Evolutionary conservation across 345 rosid genomes (phyloP).

Genomic region (Camelina sativa): DNA sequence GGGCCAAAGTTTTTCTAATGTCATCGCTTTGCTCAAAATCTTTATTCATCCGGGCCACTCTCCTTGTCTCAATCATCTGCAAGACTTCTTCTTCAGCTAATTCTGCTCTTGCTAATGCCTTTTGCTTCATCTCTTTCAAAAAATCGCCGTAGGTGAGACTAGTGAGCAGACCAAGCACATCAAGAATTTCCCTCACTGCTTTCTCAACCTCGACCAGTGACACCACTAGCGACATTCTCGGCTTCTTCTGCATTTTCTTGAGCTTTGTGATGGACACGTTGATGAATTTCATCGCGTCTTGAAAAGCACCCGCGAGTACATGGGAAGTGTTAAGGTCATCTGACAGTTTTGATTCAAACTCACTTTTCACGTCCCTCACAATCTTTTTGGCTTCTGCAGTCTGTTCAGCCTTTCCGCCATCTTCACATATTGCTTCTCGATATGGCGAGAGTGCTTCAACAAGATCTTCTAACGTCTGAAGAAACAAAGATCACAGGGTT

Average conservation of each 20-base stretch:
- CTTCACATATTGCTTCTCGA: constrained; percentile 38
- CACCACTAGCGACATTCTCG: constrained; percentile 39
- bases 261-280: constrained; percentile 57
- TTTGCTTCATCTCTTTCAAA: no score
- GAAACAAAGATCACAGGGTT: neutral
- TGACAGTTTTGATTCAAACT: constrained; percentile 64
- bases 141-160: constrained; percentile 21
- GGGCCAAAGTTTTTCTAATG: no score
- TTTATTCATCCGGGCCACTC: no score
- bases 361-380: constrained; percentile 49
- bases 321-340: constrained; percentile 69
- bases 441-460: constrained; percentile 56
- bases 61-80: no score
- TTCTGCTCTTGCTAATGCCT: no score
- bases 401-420: constrained; percentile 34
- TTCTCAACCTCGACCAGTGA: constrained; percentile 58
- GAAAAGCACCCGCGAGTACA: constrained; percentile 66
- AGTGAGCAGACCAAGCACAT: constrained; percentile 59
- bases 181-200: constrained; percentile 55
- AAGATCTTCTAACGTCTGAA: constrained; percentile 67
- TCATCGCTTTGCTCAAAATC: no score
- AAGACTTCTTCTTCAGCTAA: no score
- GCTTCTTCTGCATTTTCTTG: constrained; percentile 42
- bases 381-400: constrained; percentile 54
- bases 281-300: constrained; percentile 68